These are phyloP conservation scores for Yamadazyma nakazawae DNA, from an alignment of 805 yeast species.

Conservation along the genomic window DNA sequence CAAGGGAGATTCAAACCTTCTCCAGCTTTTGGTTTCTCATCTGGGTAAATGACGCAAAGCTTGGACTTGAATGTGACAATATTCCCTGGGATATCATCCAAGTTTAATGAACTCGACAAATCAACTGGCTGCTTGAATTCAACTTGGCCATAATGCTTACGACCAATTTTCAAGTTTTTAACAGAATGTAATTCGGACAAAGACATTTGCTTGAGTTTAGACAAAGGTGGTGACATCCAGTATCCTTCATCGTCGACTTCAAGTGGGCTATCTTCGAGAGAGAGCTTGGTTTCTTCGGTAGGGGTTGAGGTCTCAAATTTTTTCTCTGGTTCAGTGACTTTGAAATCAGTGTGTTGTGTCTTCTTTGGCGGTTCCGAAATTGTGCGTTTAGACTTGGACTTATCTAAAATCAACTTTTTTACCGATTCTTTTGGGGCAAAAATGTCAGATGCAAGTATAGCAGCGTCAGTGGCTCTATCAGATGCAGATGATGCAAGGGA, in stretches of 20 bases:
- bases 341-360: slow-evolving; percentile 20
- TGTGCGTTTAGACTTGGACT: slow-evolving; percentile 20
- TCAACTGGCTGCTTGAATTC: slow-evolving; percentile 83
- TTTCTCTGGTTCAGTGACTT: slow-evolving; percentile 30
- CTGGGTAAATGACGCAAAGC: slow-evolving; percentile 71
- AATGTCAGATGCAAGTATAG: slow-evolving; percentile 66
- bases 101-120: slow-evolving; percentile 59
- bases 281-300: slow-evolving; percentile 10
- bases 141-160: slow-evolving; percentile 71
- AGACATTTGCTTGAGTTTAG: slow-evolving; percentile 56
- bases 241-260: slow-evolving; percentile 69
- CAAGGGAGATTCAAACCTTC: slow-evolving; percentile 83
- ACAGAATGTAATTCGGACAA: slow-evolving; percentile 64
- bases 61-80: slow-evolving; percentile 59
- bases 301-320: slow-evolving; percentile 26
- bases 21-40: slow-evolving; percentile 64
- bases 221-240: slow-evolving; percentile 79
- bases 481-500: background rate
- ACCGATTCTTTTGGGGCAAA: slow-evolving; percentile 61
- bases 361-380: slow-evolving; percentile 1
- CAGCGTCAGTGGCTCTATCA: slow-evolving; percentile 52
- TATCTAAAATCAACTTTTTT: slow-evolving; percentile 53
- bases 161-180: slow-evolving; percentile 68
- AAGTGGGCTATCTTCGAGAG: slow-evolving; percentile 11
- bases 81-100: slow-evolving; percentile 56